Percentiles rank a stretch among this genome's conserved stretches.
phyloP scores from a whole-genome alignment of 1,139 yeast genomes.

The Magnusiomyces magnusii region DNA sequence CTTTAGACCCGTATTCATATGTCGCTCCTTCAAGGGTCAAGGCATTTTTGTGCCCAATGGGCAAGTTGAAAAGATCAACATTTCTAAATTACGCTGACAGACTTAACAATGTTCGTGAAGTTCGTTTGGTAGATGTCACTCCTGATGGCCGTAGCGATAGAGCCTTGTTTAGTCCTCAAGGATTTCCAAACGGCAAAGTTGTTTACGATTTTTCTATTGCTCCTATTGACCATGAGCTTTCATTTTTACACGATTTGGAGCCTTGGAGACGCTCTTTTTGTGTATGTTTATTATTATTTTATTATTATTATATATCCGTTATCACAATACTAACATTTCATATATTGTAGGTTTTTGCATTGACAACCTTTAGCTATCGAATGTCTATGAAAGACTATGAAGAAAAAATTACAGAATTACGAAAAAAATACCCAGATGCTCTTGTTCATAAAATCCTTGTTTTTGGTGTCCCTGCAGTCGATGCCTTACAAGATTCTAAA shows the following conservation, averaged over 20 bases:
- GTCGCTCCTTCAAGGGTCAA: slow-evolving; percentile 58
- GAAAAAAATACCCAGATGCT: slow-evolving; percentile 47
- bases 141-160: slow-evolving; percentile 48
- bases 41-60: slow-evolving; percentile 64
- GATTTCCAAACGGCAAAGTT: slow-evolving; percentile 70
- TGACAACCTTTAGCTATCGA: slow-evolving; percentile 41
- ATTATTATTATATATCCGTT: slow-evolving; percentile 41
- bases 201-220: slow-evolving; percentile 48
- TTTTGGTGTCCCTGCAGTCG: slow-evolving; percentile 44
- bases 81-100: slow-evolving; percentile 44
- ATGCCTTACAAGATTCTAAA: slow-evolving; percentile 25
- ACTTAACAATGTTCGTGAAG: slow-evolving; percentile 49
- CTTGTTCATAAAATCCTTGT: slow-evolving; percentile 56
- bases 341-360: slow-evolving; percentile 53
- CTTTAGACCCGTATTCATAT: slow-evolving; percentile 39
- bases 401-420: slow-evolving; percentile 34
- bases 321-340: no score
- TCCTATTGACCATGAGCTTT: slow-evolving; percentile 47
- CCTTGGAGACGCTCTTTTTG: slow-evolving; percentile 58
- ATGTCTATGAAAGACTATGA: slow-evolving; percentile 30
- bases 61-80: slow-evolving; percentile 42
- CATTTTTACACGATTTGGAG: slow-evolving; percentile 78
- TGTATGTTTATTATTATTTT: slow-evolving; percentile 31
- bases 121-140: slow-evolving; percentile 65
- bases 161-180: slow-evolving; percentile 67